These are phyloP conservation scores for Takakia lepidozioides DNA, from an alignment of 225 moss, liverwort and hornwort species.

Conservation along the genomic window DNA sequence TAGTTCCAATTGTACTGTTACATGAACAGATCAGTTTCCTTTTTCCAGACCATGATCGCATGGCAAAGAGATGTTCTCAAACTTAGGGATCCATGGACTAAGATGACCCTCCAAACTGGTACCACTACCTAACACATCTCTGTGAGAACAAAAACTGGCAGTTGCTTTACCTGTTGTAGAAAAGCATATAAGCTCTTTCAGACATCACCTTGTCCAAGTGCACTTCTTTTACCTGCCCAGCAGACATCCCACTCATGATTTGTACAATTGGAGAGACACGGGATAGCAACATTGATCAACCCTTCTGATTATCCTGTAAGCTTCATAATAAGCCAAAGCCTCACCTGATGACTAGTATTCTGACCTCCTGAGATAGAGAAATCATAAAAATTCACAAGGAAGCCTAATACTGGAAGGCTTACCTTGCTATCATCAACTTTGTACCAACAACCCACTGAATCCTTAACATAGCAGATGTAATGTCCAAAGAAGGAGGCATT, in stretches of 20 bases:
- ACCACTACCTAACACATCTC: too few species aligned
- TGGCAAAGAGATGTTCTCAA: too few species aligned
- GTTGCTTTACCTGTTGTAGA: constrained; percentile 59
- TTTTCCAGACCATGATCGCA: background rate
- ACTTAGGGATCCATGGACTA: too few species aligned
- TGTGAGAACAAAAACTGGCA: background rate
- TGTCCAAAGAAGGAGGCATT: constrained; percentile 92
- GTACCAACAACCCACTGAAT: constrained; percentile 75
- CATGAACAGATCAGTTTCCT: constrained; percentile 6
- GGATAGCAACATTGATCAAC: too few species aligned
- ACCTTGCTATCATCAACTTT: constrained; percentile 89
- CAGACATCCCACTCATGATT: too few species aligned
- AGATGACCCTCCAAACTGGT: too few species aligned
- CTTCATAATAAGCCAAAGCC: too few species aligned
- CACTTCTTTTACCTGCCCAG: constrained; percentile 71
- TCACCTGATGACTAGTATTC: too few species aligned
- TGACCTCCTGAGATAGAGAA: background rate
- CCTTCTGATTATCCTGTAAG: too few species aligned
- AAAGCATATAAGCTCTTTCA: constrained; percentile 83
- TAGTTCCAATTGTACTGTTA: too few species aligned
- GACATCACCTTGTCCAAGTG: constrained; percentile 66
- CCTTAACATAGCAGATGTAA: constrained; percentile 90
- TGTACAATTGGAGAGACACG: too few species aligned
- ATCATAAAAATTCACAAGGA: background rate
- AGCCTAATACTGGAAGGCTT: background rate